These are phyloP conservation scores for Cystobasidium pallidum DNA, from an alignment of 1,284 basidiomycete genomes.

Conservation along the genomic window DNA sequence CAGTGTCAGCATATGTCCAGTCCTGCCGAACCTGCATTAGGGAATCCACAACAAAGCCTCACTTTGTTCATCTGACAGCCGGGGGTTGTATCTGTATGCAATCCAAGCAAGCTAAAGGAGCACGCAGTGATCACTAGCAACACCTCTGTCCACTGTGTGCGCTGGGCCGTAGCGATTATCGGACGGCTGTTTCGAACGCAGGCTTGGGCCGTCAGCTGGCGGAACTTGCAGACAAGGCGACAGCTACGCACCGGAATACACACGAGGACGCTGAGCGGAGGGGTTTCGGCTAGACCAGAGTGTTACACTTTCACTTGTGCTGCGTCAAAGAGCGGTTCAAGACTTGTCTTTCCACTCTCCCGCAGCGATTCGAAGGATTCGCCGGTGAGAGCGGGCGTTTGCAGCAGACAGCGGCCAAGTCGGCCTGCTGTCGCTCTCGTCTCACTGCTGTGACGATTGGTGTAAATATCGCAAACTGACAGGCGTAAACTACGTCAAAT, in stretches of 20 bases:
- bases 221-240: too few species aligned
- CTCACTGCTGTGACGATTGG: too few species aligned
- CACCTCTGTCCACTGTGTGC: neutral
- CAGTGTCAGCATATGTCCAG: neutral
- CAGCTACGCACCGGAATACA: neutral
- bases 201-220: neutral
- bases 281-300: neutral
- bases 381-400: too few species aligned
- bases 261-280: neutral
- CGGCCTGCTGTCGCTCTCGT: too few species aligned
- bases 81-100: neutral
- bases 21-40: neutral
- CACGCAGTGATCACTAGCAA: too few species aligned
- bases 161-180: slow-evolving; percentile 34
- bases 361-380: neutral
- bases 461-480: too few species aligned
- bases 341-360: neutral
- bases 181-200: slow-evolving; percentile 21
- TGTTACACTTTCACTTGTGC: neutral
- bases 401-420: too few species aligned
- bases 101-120: too few species aligned
- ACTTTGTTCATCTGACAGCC: neutral
- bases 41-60: neutral
- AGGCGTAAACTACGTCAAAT: too few species aligned
- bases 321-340: neutral